These are phyloP conservation scores for Aegilops longissima DNA, from an alignment of 176 grass and related monocot species.

Conservation along the genomic window DNA sequence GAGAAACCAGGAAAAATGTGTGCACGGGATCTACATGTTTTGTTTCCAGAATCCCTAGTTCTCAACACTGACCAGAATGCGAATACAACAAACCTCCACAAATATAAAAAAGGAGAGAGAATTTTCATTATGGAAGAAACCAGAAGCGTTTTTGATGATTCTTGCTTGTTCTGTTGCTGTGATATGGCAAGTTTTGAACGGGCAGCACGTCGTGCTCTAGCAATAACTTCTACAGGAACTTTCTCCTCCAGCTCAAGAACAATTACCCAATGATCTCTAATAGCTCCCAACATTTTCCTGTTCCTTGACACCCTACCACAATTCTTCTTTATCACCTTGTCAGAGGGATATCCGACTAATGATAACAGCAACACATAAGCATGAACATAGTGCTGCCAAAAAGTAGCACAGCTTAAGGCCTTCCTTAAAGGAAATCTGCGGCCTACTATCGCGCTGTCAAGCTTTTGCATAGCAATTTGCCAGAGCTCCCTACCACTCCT, in stretches of 20 bases:
- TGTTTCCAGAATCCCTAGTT: conserved; percentile 19
- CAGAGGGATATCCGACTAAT: conserved; percentile 59
- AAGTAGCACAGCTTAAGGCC: conserved; percentile 43
- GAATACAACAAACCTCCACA: conserved; percentile 50
- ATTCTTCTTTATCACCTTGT: conserved; percentile 43
- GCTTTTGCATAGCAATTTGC: conserved; percentile 47
- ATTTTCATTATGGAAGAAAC: conserved; percentile 43
- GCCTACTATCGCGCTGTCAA: conserved; percentile 20
- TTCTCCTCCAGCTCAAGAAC: conserved; percentile 66
- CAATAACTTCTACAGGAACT: conserved; percentile 68
- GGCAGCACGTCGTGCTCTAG: conserved; percentile 59
- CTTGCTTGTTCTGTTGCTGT: conserved; percentile 31
- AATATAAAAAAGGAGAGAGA: conserved; percentile 40
- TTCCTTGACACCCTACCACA: conserved; percentile 39
- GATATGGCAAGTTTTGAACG: conserved; percentile 42
- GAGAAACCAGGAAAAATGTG: conserved; percentile 42
- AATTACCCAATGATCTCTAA: conserved; percentile 52
- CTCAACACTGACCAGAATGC: conserved; percentile 40
- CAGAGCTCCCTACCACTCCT: conserved; percentile 73
- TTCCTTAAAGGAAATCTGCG: conserved; percentile 51
- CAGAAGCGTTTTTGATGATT: conserved; percentile 38
- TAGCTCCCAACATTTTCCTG: conserved; percentile 41
- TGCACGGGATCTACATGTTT: conserved; percentile 14
- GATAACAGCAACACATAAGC: conserved; percentile 66
- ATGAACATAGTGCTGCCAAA: conserved; percentile 62